Conservation (phyloP, 257 asterid species). For the Gentiana macrophylla region DNA sequence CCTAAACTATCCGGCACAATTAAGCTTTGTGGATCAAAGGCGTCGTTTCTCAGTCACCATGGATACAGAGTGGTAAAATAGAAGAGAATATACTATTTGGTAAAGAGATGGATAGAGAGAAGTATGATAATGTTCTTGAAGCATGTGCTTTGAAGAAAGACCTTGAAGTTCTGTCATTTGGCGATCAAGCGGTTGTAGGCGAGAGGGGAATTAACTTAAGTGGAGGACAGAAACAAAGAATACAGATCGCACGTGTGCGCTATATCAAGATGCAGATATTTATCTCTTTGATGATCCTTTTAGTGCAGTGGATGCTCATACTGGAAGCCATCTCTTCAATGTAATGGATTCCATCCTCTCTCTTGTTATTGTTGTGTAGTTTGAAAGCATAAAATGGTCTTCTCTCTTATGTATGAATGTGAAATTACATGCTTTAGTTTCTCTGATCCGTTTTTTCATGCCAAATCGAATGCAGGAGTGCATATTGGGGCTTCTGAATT, state of each 20-base stretch:
- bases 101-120: constrained; percentile 51
- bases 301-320: constrained; percentile 94
- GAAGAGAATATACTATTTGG: constrained; percentile 84
- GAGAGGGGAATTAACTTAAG: constrained; percentile 93
- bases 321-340: constrained; percentile 73
- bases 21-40: constrained; percentile 49
- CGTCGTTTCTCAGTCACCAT: constrained; percentile 79
- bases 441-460: neutral
- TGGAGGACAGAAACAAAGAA: constrained; percentile 86
- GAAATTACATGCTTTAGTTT: neutral
- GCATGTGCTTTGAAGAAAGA: constrained; percentile 74
- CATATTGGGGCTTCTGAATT: constrained; percentile 41
- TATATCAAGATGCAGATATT: constrained; percentile 72
- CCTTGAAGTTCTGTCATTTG: constrained; percentile 61
- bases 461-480: constrained; percentile 49
- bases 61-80: constrained; percentile 88
- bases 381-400: neutral
- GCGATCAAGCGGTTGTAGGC: constrained; percentile 83
- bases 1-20: constrained; percentile 60
- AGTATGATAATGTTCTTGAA: constrained; percentile 57
- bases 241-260: constrained; percentile 86
- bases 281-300: constrained; percentile 88
- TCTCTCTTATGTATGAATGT: neutral
- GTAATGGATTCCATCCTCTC: constrained; percentile 27
- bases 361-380: neutral